These are phyloP conservation scores for Heterobasidion irregulare DNA, from an alignment of 1,284 basidiomycete genomes.

Conservation along the genomic window DNA sequence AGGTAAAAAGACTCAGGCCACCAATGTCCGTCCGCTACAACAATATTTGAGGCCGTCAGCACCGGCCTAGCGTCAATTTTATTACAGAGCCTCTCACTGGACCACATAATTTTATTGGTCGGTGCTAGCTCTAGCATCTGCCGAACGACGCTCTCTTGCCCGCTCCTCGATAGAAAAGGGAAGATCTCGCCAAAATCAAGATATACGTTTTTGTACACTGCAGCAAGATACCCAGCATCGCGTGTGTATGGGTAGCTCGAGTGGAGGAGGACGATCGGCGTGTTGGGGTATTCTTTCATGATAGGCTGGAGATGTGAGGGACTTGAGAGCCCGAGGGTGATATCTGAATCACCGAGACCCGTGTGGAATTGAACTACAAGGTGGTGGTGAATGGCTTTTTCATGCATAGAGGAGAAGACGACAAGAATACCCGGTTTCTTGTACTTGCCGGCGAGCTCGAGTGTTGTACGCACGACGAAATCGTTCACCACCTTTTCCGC, in stretches of 20 bases:
- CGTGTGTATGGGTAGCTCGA: constrained; percentile 66
- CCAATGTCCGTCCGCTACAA: constrained; percentile 64
- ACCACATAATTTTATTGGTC: constrained; percentile 73
- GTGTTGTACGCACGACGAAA: constrained; percentile 45
- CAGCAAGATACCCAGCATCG: constrained; percentile 66
- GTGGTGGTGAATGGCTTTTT: neutral
- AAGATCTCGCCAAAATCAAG: constrained; percentile 78
- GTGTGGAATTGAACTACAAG: constrained; percentile 71
- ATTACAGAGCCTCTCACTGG: constrained; percentile 38
- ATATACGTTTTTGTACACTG: constrained; percentile 65
- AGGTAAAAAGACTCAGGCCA: constrained; percentile 74
- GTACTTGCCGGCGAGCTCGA: constrained; percentile 40
- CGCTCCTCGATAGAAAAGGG: constrained; percentile 34
- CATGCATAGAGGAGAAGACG: neutral
- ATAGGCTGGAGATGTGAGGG: constrained; percentile 61
- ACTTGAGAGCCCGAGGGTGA: constrained; percentile 47
- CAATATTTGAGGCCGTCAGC: constrained; percentile 1
- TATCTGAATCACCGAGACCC: constrained; percentile 68
- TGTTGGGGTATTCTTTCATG: constrained; percentile 52
- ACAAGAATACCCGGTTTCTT: constrained; percentile 45
- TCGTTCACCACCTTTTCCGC: constrained; percentile 59
- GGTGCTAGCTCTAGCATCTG: constrained; percentile 65
- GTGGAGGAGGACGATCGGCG: constrained; percentile 61
- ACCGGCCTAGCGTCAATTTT: neutral
- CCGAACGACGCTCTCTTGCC: constrained; percentile 30